These are phyloP conservation scores for Phytophthora sojae DNA, from an alignment of 352 stramenopile species.

Conservation along the genomic window DNA sequence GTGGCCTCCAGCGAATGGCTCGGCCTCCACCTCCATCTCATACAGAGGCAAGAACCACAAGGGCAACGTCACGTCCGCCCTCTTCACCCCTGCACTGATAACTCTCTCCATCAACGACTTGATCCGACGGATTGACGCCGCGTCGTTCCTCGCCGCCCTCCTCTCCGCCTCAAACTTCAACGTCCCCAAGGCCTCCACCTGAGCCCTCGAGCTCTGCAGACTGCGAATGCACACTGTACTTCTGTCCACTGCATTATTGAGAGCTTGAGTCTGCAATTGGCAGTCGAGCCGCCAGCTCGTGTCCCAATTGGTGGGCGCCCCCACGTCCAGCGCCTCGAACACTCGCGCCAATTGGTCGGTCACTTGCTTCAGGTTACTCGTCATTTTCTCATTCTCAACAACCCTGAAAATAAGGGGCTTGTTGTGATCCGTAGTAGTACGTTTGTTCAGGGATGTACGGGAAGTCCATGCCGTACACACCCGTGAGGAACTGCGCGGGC, in stretches of 20 bases:
- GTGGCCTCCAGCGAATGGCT: background rate
- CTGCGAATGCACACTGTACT: background rate
- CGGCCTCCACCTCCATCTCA: background rate
- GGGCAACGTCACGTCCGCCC: background rate
- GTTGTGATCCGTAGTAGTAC: constrained; percentile 53
- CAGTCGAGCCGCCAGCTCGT: background rate
- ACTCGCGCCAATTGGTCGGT: background rate
- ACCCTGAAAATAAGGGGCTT: background rate
- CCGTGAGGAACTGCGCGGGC: constrained; percentile 85
- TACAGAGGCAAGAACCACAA: background rate
- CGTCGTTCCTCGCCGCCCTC: background rate
- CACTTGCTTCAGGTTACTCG: background rate
- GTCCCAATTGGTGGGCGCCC: background rate
- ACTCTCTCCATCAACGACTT: background rate
- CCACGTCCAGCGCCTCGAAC: background rate
- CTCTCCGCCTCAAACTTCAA: background rate
- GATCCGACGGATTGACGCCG: background rate
- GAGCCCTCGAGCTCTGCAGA: background rate
- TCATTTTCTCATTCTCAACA: background rate
- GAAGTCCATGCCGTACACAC: constrained; percentile 92
- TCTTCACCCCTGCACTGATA: background rate
- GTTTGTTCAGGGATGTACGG: constrained; percentile 78
- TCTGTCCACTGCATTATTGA: background rate
- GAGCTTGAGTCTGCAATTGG: background rate
- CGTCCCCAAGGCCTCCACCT: background rate